phyloP scores from a whole-genome alignment of 768 basidiomycete genomes.

The Leccinum imitatum region DNA sequence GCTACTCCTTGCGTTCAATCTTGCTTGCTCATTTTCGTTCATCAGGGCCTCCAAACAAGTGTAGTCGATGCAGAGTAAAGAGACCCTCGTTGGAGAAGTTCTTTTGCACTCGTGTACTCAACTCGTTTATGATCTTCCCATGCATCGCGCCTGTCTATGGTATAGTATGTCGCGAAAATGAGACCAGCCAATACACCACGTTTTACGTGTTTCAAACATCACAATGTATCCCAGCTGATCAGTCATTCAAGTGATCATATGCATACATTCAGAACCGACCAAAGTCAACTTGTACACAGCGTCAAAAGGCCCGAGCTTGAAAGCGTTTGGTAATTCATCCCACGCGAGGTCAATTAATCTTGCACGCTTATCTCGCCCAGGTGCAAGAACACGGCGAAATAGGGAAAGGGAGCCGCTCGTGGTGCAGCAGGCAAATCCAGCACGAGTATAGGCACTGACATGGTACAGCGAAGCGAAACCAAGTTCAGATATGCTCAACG shows the following conservation, averaged over 20 bases:
- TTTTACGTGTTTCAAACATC: too few relatives aligned
- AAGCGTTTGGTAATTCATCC: conserved; percentile 1
- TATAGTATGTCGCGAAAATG: conserved; percentile 27
- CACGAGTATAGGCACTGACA: too few relatives aligned
- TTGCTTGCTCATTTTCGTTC: conserved; percentile 8
- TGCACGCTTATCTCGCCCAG: background rate
- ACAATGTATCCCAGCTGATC: background rate
- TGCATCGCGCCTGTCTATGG: conserved; percentile 29
- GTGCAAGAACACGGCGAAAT: too few relatives aligned
- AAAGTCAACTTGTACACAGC: background rate
- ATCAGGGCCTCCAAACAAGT: conserved; percentile 80
- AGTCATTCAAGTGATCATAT: background rate
- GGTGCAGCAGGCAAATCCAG: too few relatives aligned
- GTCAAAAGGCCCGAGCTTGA: conserved; percentile 8
- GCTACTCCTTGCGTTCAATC: background rate
- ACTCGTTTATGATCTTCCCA: conserved; percentile 18
- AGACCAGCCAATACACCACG: conserved; percentile 3
- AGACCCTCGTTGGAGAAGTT: conserved; percentile 10
- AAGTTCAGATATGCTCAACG: too few relatives aligned
- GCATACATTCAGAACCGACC: background rate
- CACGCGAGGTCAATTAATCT: background rate
- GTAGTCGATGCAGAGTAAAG: conserved; percentile 78
- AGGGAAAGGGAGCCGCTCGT: too few relatives aligned
- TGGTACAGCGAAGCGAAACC: too few relatives aligned
- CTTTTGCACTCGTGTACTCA: conserved; percentile 18